These are phyloP conservation scores for Lanmaoa pseudosensibilis DNA, from an alignment of 768 basidiomycete genomes.

Conservation along the genomic window DNA sequence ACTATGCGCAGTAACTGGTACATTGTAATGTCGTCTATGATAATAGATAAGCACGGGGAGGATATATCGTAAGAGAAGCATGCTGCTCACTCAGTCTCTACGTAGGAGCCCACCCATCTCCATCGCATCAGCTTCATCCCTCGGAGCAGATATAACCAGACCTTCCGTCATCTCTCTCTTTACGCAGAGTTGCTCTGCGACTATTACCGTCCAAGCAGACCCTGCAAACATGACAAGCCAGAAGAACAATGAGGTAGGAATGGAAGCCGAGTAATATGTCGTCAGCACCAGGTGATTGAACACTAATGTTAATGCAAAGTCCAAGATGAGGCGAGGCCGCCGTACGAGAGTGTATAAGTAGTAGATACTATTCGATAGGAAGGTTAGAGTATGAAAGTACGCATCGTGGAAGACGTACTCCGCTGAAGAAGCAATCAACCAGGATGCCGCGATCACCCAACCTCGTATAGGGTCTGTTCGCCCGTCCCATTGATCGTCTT, in stretches of 20 bases:
- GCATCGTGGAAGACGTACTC: conserved; percentile 64
- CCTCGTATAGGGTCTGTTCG: conserved; percentile 77
- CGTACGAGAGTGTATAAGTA: conserved; percentile 87
- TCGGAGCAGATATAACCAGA: conserved; percentile 49
- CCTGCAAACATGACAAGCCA: conserved; percentile 80
- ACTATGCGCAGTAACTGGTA: conserved; percentile 16
- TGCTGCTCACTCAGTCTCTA: conserved; percentile 57
- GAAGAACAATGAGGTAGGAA: conserved; percentile 91
- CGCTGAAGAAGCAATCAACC: conserved; percentile 77
- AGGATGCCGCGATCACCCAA: conserved; percentile 88
- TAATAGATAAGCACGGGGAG: conserved; percentile 2
- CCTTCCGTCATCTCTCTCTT: conserved; percentile 89
- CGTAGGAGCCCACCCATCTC: conserved; percentile 52
- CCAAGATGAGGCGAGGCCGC: conserved; percentile 90
- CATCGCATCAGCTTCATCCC: conserved; percentile 52
- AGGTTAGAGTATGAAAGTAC: conserved; percentile 7
- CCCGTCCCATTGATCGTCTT: conserved; percentile 58
- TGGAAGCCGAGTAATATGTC: conserved; percentile 66
- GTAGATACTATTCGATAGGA: conserved; percentile 49
- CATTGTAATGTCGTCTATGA: conserved; percentile 22
- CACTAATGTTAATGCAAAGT: conserved; percentile 87
- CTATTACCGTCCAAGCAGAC: conserved; percentile 69
- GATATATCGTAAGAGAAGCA: conserved; percentile 12
- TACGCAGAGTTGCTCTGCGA: conserved; percentile 91
- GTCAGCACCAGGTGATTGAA: conserved; percentile 93